phyloP scores from a whole-genome alignment of 73 alveolate genomes.

The Uronychia binucleata region DNA sequence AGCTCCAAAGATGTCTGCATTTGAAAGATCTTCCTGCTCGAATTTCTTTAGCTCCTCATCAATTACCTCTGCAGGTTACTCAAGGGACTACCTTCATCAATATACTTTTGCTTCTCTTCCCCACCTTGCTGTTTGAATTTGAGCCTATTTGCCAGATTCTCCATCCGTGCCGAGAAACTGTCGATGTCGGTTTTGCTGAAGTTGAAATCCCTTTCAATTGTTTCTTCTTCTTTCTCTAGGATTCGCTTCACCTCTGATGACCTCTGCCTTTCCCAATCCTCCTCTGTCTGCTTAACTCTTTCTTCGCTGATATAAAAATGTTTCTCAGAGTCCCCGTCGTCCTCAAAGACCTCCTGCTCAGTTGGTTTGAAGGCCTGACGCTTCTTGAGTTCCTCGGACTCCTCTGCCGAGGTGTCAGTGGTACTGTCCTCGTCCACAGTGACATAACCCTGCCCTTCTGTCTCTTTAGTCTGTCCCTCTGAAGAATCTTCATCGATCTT shows the following conservation, averaged over 20 bases:
- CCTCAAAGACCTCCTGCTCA: background rate
- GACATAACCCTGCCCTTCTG: conserved; percentile 22
- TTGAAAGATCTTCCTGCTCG: background rate
- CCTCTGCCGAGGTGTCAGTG: conserved; percentile 35
- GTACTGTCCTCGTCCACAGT: conserved; percentile 47
- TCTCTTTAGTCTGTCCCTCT: background rate
- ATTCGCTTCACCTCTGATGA: background rate
- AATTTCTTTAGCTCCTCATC: background rate
- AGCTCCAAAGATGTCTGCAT: conserved; percentile 16
- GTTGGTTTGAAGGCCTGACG: background rate
- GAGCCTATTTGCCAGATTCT: background rate
- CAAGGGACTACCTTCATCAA: background rate
- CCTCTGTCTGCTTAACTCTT: background rate
- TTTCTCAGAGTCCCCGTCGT: background rate
- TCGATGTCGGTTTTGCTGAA: conserved; percentile 8
- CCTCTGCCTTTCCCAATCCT: background rate
- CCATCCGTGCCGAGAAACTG: background rate
- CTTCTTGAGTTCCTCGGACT: background rate
- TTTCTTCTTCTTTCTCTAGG: background rate
- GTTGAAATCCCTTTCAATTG: conserved; percentile 8
- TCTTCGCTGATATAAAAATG: background rate
- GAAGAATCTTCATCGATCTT: no score
- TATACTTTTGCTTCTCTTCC: background rate
- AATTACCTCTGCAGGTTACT: background rate
- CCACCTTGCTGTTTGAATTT: background rate